Percentiles rank a stretch among this genome's conserved stretches.
Conservation (phyloP, 139 green algal genomes). For the Tetratostichococcus sp. region DNA sequence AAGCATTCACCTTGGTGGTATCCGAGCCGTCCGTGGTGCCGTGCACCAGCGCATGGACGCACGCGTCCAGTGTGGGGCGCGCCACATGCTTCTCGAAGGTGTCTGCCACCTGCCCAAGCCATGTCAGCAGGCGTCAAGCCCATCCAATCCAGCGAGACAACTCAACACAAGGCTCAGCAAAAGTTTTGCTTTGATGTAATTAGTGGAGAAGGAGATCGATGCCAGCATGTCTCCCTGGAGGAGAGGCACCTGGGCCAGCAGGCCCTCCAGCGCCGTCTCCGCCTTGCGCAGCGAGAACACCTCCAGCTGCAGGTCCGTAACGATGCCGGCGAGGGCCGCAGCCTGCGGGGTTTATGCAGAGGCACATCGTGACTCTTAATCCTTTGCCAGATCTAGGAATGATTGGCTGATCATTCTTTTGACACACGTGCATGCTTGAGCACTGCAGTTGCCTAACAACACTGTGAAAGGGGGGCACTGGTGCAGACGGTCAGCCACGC, state of each 20-base stretch:
- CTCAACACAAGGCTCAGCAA: too few species aligned
- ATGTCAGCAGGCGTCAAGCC: too few species aligned
- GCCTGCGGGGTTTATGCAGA: conserved; percentile 19
- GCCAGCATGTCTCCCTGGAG: too few species aligned
- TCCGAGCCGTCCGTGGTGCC: neutral
- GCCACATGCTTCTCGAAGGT: conserved; percentile 13
- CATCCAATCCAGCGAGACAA: too few species aligned
- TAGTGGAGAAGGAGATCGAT: too few species aligned
- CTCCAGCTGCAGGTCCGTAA: conserved; percentile 54
- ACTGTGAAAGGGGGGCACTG: too few species aligned
- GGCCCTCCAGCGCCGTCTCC: conserved; percentile 22
- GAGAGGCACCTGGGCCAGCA: conserved; percentile 14
- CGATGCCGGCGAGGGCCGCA: conserved; percentile 36
- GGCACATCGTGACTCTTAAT: neutral
- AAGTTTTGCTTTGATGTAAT: too few species aligned
- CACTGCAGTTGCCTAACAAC: too few species aligned
- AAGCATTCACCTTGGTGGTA: neutral
- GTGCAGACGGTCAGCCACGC: too few species aligned
- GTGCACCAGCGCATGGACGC: conserved; percentile 12
- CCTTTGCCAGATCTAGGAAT: too few species aligned
- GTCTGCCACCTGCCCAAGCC: conserved; percentile 7
- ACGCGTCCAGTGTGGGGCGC: neutral
- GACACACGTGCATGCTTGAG: too few species aligned
- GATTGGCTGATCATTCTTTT: neutral
- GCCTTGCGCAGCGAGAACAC: conserved; percentile 48